These are phyloP conservation scores for Neonectria coccinea DNA, from an alignment of 2,329 filamentous ascomycete genomes.

Conservation along the genomic window DNA sequence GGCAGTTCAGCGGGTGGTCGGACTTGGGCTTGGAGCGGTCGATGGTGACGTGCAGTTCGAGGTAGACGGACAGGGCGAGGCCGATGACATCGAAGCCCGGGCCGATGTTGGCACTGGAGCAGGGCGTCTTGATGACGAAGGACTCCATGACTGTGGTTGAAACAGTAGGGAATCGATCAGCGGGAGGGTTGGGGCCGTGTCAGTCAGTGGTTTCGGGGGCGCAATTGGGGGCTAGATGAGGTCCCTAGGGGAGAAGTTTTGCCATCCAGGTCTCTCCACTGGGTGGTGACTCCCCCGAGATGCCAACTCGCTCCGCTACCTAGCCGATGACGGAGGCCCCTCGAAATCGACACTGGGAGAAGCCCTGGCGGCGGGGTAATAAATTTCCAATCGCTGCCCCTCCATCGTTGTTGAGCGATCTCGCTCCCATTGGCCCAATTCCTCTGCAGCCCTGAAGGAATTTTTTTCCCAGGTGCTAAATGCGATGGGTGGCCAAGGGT, in stretches of 20 bases:
- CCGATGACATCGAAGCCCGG: conserved; percentile 98
- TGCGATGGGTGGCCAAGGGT: conserved; percentile 17
- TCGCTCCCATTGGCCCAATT: conserved; percentile 8
- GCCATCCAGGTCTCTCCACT: conserved; percentile 8
- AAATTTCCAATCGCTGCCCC: not conserved
- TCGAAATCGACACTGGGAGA: not conserved
- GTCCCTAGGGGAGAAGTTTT: conserved; percentile 20
- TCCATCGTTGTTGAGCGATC: not conserved
- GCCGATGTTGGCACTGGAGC: conserved; percentile 97
- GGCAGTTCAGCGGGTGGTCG: conserved; percentile 81
- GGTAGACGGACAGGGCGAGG: conserved; percentile 91
- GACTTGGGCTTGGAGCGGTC: conserved; percentile 67
- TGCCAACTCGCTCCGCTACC: not conserved
- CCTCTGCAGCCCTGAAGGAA: not conserved
- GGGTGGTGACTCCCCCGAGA: not conserved
- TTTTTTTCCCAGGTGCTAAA: conserved; percentile 20
- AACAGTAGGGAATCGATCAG: conserved; percentile 39
- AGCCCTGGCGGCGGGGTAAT: conserved; percentile 22
- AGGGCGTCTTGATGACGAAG: conserved; percentile 83
- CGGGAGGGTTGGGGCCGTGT: not conserved
- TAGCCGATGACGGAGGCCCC: conserved; percentile 30
- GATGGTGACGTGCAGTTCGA: conserved; percentile 87
- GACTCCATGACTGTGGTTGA: conserved; percentile 62
- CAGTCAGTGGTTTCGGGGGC: conserved; percentile 18
- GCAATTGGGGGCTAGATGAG: conserved; percentile 34